Evolutionary conservation across 2,329 filamentous ascomycete species (phyloP).

Genomic region (Aspergillus neotritici): DNA sequence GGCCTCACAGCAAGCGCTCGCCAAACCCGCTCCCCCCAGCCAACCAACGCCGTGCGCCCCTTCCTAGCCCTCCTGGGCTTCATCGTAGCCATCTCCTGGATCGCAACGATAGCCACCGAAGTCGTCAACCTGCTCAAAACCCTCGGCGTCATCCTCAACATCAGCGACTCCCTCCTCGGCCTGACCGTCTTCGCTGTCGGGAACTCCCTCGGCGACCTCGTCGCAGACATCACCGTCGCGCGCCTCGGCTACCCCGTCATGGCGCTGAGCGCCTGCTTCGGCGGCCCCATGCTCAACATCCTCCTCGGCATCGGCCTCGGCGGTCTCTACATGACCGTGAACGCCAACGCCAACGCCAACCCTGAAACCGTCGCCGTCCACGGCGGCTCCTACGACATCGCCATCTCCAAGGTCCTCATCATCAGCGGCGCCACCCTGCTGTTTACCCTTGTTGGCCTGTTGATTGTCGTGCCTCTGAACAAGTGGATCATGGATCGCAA

Average conservation of each 20-base stretch:
- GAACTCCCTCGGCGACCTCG: constrained; percentile 88
- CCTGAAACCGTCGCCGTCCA: constrained; percentile 9
- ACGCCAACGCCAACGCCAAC: constrained; percentile 48
- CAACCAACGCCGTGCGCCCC: constrained; percentile 66
- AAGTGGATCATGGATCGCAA: constrained; percentile 76
- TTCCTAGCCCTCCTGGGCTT: constrained; percentile 86
- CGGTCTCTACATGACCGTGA: constrained; percentile 80
- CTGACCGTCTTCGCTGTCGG: constrained; percentile 95
- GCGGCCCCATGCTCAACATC: constrained; percentile 98
- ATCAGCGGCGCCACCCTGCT: constrained; percentile 81
- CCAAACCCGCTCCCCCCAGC: constrained; percentile 44
- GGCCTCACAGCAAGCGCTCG: constrained; percentile 63
- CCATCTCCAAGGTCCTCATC: constrained; percentile 77
- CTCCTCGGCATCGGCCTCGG: constrained; percentile 88
- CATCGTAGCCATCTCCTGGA: constrained; percentile 88
- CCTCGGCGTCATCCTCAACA: constrained; percentile 82
- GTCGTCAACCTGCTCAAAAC: constrained; percentile 94
- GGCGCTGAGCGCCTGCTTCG: constrained; percentile 90
- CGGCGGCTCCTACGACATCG: constrained; percentile 65
- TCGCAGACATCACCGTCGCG: constrained; percentile 91
- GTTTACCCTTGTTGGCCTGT: constrained; percentile 68
- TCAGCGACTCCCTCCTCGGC: constrained; percentile 90
- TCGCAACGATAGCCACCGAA: constrained; percentile 89
- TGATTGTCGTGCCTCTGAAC: constrained; percentile 78
- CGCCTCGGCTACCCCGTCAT: constrained; percentile 93